Percentiles rank a stretch among this genome's conserved stretches.
Conservation (phyloP, 139 green algal species). For the Ettlia oleoabundans region DNA sequence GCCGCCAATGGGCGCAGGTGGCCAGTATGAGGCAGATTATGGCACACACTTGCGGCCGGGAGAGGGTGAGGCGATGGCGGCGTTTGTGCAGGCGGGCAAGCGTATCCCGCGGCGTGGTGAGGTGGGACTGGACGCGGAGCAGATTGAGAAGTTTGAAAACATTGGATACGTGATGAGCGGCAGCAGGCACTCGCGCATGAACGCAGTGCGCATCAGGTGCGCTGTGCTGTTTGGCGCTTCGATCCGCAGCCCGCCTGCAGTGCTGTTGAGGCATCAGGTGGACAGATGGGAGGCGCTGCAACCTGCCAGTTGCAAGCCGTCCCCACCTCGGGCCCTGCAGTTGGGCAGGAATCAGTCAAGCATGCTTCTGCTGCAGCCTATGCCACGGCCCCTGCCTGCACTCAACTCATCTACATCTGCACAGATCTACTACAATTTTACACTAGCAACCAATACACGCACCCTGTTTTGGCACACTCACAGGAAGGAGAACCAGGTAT, state of each 20-base stretch:
- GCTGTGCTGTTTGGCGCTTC: not conserved
- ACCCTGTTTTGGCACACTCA: too few species aligned
- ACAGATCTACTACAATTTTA: too few species aligned
- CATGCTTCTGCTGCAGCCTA: too few species aligned
- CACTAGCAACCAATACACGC: too few species aligned
- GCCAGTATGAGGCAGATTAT: conserved; percentile 50
- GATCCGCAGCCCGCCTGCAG: too few species aligned
- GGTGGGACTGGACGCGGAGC: conserved; percentile 85
- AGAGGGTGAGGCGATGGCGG: conserved; percentile 87
- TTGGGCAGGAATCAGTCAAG: too few species aligned
- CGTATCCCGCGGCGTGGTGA: conserved; percentile 96
- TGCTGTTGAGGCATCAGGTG: too few species aligned
- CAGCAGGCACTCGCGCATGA: conserved; percentile 94
- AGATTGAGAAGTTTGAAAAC: conserved; percentile 93
- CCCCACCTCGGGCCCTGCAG: too few species aligned
- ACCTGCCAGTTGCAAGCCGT: too few species aligned
- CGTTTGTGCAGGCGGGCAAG: conserved; percentile 91
- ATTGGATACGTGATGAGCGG: conserved; percentile 95
- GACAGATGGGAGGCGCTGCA: too few species aligned
- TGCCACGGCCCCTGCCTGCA: too few species aligned
- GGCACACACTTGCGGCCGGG: conserved; percentile 72
- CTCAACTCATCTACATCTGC: too few species aligned
- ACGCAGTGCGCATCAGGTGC: conserved; percentile 90
- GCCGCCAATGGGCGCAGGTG: conserved; percentile 34
- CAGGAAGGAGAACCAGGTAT: conserved; percentile 92